Evolutionary conservation across 2,329 filamentous ascomycete genomes (phyloP).

Genomic region (Neocatenulostroma microsporum): DNA sequence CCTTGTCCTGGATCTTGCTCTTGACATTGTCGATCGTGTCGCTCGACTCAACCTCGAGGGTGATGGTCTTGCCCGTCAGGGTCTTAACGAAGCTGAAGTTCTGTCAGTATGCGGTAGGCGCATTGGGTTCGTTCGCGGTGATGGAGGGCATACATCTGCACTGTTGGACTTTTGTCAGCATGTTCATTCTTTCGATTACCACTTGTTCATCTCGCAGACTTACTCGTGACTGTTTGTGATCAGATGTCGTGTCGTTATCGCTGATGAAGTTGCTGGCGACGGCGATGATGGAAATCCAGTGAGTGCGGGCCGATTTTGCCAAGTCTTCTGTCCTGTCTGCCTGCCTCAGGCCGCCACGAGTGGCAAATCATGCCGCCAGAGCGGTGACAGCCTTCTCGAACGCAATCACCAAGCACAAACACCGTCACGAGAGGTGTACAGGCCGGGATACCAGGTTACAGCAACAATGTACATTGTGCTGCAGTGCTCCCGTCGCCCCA

Average conservation of each 20-base stretch:
- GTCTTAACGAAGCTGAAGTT: conserved; percentile 81
- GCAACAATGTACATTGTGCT: conserved; percentile 2
- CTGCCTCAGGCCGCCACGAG: not conserved
- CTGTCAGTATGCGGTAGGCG: conserved; percentile 15
- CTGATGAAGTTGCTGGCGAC: conserved; percentile 3
- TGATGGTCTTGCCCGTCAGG: conserved; percentile 56
- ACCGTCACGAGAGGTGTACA: too few species aligned
- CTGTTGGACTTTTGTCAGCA: conserved; percentile 22
- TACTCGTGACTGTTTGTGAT: conserved; percentile 20
- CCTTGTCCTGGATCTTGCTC: conserved; percentile 90
- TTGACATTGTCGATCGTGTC: conserved; percentile 90
- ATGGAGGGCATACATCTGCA: conserved; percentile 26
- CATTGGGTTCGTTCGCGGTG: conserved; percentile 9
- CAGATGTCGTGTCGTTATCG: conserved; percentile 6
- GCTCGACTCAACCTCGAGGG: conserved; percentile 53
- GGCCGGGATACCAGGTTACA: too few species aligned
- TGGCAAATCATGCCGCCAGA: not conserved
- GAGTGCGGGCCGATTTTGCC: too few species aligned
- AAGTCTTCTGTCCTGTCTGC: too few species aligned
- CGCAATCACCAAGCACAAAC: not conserved
- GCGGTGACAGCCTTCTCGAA: not conserved
- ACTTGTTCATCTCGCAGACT: conserved; percentile 6
- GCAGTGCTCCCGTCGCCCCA: not conserved
- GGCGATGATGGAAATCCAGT: too few species aligned
- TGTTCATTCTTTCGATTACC: not conserved